Conservation (phyloP, 768 basidiomycete species). For the Boletus speciosus region DNA sequence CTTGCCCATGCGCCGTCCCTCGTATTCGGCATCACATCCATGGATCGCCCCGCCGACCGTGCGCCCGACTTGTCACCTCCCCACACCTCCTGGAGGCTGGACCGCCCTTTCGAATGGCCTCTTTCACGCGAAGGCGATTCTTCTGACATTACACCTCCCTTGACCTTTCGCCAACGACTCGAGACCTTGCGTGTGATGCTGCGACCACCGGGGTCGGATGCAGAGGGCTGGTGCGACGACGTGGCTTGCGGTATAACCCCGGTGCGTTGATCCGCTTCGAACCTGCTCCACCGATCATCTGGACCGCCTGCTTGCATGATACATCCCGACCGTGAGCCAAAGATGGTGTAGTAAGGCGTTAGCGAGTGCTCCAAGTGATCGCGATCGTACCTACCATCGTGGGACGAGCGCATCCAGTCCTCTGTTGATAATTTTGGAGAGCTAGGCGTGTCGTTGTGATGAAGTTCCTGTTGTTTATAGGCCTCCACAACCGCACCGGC, state of each 20-base stretch:
- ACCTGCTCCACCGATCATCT: constrained; percentile 30
- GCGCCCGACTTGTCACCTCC: constrained; percentile 3
- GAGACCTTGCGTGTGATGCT: constrained; percentile 38
- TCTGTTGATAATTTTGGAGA: constrained; percentile 25
- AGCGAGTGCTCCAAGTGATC: constrained; percentile 15
- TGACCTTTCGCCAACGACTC: constrained; percentile 29
- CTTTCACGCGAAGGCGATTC: constrained; percentile 22
- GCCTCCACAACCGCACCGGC: constrained; percentile 45
- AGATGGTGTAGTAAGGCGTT: constrained; percentile 56
- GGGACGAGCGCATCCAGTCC: constrained; percentile 19
- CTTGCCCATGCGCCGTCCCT: constrained; percentile 11
- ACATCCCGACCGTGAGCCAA: constrained; percentile 45
- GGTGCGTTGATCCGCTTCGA: constrained; percentile 3
- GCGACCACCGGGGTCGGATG: constrained; percentile 13
- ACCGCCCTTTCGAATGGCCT: constrained; percentile 20
- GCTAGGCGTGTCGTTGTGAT: constrained; percentile 7
- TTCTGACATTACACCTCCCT: constrained; percentile 14
- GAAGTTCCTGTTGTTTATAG: constrained; percentile 44
- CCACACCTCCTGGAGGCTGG: constrained; percentile 36
- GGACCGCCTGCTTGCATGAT: constrained; percentile 44
- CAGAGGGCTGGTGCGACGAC: constrained; percentile 3
- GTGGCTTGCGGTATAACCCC: not conserved
- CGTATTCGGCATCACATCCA: constrained; percentile 16
- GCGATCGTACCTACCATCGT: constrained; percentile 9
- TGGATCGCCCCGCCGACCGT: constrained; percentile 12